A percentile compares a stretch with the other conserved stretches of the same genome.
Conservation (phyloP, 2,329 filamentous ascomycete genomes). For the Colletotrichum phormii region DNA sequence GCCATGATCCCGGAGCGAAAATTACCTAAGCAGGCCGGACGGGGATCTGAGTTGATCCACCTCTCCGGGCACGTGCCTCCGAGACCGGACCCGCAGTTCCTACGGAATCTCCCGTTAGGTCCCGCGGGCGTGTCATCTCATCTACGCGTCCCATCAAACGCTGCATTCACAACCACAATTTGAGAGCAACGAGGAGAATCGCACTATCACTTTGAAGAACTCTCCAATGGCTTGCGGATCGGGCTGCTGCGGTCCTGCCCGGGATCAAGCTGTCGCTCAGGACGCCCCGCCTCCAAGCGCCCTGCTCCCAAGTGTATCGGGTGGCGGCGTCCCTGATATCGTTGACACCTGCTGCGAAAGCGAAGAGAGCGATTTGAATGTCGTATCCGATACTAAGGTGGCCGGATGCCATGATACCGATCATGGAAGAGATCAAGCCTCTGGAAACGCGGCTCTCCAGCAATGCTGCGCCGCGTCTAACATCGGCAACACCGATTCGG, state of each 20-base stretch:
- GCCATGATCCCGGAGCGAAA: too few relatives aligned
- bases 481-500: neutral
- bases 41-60: neutral
- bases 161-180: neutral
- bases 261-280: neutral
- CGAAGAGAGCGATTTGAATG: neutral
- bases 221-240: slow-evolving; percentile 21
- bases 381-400: neutral
- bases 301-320: neutral
- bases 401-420: neutral
- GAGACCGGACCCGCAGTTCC: neutral
- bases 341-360: neutral
- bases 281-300: neutral
- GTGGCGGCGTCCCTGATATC: neutral
- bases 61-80: neutral
- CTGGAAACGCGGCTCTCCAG: neutral
- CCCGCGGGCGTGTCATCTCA: neutral
- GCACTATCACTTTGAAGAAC: neutral
- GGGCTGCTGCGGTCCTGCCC: slow-evolving; percentile 12
- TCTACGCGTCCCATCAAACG: neutral
- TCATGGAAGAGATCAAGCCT: neutral
- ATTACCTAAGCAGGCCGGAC: neutral
- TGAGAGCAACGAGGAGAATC: neutral
- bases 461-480: neutral
- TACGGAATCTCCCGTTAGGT: neutral